Conservation (phyloP, 2,329 filamentous ascomycete species). For the Talaromyces sp. region DNA sequence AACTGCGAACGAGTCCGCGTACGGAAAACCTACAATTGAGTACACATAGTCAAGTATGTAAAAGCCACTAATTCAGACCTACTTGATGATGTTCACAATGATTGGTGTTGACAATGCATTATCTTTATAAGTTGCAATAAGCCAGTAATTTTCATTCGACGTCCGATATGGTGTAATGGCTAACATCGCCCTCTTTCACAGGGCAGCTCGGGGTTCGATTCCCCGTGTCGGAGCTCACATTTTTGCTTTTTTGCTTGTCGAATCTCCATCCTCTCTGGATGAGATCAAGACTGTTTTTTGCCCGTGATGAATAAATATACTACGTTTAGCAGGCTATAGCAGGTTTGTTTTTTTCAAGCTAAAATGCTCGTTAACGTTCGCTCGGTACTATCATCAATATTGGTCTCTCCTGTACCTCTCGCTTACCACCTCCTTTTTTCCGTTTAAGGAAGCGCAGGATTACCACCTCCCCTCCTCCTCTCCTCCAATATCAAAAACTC, state of each 20-base stretch:
- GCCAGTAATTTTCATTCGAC: background rate
- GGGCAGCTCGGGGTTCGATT: conserved; percentile 18
- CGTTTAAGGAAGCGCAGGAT: background rate
- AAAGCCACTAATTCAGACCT: background rate
- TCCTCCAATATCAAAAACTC: conserved; percentile 52
- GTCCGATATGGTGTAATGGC: conserved; percentile 17
- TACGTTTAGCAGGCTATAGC: too few relatives aligned
- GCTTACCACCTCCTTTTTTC: too few relatives aligned
- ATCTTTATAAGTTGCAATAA: background rate
- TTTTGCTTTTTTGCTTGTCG: background rate
- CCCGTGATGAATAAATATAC: too few relatives aligned
- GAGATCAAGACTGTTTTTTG: too few relatives aligned
- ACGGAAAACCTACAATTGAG: background rate
- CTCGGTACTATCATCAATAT: too few relatives aligned
- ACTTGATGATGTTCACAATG: background rate
- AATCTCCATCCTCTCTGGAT: too few relatives aligned
- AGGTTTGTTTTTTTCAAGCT: too few relatives aligned
- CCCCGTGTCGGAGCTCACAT: conserved; percentile 8
- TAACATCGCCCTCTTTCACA: conserved; percentile 17
- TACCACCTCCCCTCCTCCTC: conserved; percentile 26
- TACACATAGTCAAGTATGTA: background rate
- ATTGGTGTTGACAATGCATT: background rate
- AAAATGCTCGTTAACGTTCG: too few relatives aligned
- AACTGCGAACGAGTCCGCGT: background rate
- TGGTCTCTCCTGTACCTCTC: too few relatives aligned